Conservation (phyloP, 2,329 filamentous ascomycete genomes). For the Fusarium domesticum region DNA sequence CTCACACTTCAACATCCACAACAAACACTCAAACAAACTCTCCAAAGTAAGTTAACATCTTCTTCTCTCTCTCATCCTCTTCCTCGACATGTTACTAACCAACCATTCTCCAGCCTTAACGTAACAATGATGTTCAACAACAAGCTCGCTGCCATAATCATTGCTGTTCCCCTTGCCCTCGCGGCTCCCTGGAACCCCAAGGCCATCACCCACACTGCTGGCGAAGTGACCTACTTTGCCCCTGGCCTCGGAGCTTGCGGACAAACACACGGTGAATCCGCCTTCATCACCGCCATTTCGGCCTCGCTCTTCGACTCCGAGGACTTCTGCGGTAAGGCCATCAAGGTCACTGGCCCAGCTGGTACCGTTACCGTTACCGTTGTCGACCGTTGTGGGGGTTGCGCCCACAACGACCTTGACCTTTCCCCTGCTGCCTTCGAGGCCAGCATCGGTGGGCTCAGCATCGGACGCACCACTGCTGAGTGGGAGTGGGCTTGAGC, state of each 20-base stretch:
- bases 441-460: conserved; percentile 37
- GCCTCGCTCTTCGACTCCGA: conserved; percentile 64
- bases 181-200: conserved; percentile 19
- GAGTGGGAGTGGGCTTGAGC: conserved; percentile 31
- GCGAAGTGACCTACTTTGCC: conserved; percentile 52
- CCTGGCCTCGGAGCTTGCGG: conserved; percentile 69
- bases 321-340: conserved; percentile 57
- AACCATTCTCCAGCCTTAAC: too few species aligned
- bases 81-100: background rate
- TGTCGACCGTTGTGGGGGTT: conserved; percentile 63
- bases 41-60: background rate
- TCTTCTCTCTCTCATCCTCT: background rate
- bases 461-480: conserved; percentile 21
- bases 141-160: conserved; percentile 15
- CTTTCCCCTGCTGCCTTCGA: conserved; percentile 47
- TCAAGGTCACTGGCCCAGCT: conserved; percentile 55
- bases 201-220: conserved; percentile 7
- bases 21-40: background rate
- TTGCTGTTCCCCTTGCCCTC: conserved; percentile 19
- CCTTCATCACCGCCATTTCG: conserved; percentile 65
- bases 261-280: conserved; percentile 47
- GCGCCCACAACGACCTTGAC: conserved; percentile 47
- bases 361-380: conserved; percentile 57
- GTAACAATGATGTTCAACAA: conserved; percentile 26
- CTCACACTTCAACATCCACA: background rate